These are phyloP conservation scores for Teratosphaeria gauchensis DNA, from an alignment of 2,329 filamentous ascomycete genomes.

Conservation along the genomic window DNA sequence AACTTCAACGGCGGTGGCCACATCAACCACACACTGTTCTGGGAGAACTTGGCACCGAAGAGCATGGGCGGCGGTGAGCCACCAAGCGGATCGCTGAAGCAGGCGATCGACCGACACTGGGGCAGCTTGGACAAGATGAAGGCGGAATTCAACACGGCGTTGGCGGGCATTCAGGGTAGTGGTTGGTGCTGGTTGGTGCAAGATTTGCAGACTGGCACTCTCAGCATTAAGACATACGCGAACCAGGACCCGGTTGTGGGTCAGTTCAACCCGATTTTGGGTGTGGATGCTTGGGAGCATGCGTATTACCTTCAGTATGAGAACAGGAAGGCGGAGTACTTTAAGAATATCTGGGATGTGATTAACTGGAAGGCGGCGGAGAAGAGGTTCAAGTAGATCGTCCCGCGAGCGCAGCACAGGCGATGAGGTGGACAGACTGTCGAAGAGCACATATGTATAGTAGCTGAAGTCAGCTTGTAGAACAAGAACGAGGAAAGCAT, in stretches of 20 bases:
- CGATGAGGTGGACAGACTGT: background rate
- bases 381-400: constrained; percentile 27
- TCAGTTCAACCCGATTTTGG: constrained; percentile 70
- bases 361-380: constrained; percentile 85
- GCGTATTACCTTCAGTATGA: constrained; percentile 94
- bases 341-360: constrained; percentile 86
- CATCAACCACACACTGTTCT: constrained; percentile 59
- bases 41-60: constrained; percentile 60
- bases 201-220: constrained; percentile 50
- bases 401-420: too few species aligned
- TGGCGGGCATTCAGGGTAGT: constrained; percentile 56
- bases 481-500: background rate
- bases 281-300: constrained; percentile 94
- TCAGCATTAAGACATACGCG: constrained; percentile 70
- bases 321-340: constrained; percentile 96
- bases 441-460: background rate
- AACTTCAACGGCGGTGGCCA: constrained; percentile 59
- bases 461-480: background rate
- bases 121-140: constrained; percentile 51
- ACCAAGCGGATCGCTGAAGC: constrained; percentile 47
- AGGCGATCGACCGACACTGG: constrained; percentile 50
- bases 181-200: constrained; percentile 76
- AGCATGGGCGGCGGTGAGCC: constrained; percentile 57
- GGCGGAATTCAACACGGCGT: constrained; percentile 53
- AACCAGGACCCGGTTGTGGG: constrained; percentile 84